Base-by-base conservation (phyloP, 2,329 filamentous ascomycete genomes). In the Diaporthe citrichinensis region DNA sequence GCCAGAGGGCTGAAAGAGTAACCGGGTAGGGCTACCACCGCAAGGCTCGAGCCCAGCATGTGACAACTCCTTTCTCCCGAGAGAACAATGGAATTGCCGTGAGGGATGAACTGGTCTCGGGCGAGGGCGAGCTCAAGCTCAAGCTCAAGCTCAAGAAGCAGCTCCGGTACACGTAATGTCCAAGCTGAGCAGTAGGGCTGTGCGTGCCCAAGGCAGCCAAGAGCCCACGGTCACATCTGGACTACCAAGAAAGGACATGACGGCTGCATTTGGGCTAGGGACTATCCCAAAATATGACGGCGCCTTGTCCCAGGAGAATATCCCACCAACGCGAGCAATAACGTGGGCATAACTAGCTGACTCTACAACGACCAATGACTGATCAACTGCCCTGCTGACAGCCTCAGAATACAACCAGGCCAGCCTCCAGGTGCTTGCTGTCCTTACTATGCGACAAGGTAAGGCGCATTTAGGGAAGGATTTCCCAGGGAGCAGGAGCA, bases 81-180 rank as follows among this genome's bases (percentile, higher is more conserved):
- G 65, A 55, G 65, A 55, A 69, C 65, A 69, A 69, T 69, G 49
- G 65, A 69, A 69, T 41, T 41, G 34, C 65, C 49, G 62, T 14
- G 62, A 25, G 28, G 44, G 28, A 31, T 41, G 49, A 28, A 14
- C 65, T 53, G 31, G 23, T 28, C 65, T 28, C 46, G 61, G 44
- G 12, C 59, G 39, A 41, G 39, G 36, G 59, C 59, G 41, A 62
- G 36, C 28, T 34, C 59, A 12, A 62, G 39, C 59, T 65, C 59
- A 12, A 62, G 39, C 59, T 65, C 61, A 31, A 69, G 49, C 65
- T 51, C 49, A 4, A 23, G 65, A 8, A 20, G 34, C 44, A 68
- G 62, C 44, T 49, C 62, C 23, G n/a, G 28, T 25, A 2, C 23
- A 31, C 25, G 53, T 23, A 53, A 41, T 46, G 25, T 46, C 61